Conservation (phyloP, 2,329 filamentous ascomycete genomes). For the Penicillium sp. region DNA sequence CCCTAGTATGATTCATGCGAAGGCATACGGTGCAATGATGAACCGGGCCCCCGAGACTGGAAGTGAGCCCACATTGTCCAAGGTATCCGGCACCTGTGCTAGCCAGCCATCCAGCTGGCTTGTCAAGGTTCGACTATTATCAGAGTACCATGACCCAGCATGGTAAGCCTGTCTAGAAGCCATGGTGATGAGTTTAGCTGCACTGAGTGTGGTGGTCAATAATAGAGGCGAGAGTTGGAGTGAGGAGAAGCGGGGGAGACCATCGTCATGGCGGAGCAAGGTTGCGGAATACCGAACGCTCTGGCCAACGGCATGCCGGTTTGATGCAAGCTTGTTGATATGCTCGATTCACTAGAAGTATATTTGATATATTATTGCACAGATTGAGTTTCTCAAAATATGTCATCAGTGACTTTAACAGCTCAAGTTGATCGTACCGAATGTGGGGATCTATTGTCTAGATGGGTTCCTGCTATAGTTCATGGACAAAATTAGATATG, state of each 20-base stretch:
- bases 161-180: slow-evolving; percentile 64
- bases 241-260: slow-evolving; percentile 29
- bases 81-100: slow-evolving; percentile 64
- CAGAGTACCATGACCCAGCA: slow-evolving; percentile 85
- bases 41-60: slow-evolving; percentile 75
- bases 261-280: slow-evolving; percentile 27
- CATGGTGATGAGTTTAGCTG: slow-evolving; percentile 29
- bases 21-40: slow-evolving; percentile 85
- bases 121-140: slow-evolving; percentile 59
- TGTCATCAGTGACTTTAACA: not conserved
- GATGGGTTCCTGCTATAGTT: not conserved
- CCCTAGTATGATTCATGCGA: not conserved
- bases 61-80: slow-evolving; percentile 63
- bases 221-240: slow-evolving; percentile 8
- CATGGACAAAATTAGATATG: not conserved
- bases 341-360: too few species aligned
- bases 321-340: not conserved
- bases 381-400: not conserved
- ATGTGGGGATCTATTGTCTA: not conserved
- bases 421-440: not conserved
- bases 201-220: slow-evolving; percentile 3
- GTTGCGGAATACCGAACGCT: slow-evolving; percentile 13
- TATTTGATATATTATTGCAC: not conserved
- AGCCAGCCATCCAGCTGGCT: slow-evolving; percentile 74
- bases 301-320: slow-evolving; percentile 3